Conservation (phyloP, 371 early-diverging fungal genomes). For the Mortierella sp. region DNA sequence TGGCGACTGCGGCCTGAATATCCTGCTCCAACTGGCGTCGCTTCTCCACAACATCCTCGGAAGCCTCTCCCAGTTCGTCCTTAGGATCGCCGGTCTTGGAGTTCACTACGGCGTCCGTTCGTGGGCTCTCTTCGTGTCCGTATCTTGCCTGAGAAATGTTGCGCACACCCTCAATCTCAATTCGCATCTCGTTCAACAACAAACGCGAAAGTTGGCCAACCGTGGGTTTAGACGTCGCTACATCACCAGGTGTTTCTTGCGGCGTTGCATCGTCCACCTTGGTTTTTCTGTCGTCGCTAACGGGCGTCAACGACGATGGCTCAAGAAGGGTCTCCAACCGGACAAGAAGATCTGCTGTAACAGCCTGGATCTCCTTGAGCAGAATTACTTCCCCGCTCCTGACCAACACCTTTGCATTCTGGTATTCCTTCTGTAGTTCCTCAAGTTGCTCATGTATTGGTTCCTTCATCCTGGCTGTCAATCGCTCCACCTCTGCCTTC, state of each 20-base stretch:
- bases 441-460: constrained; percentile 16
- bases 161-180: constrained; percentile 25
- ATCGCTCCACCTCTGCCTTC: constrained; percentile 15
- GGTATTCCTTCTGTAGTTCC: constrained; percentile 21
- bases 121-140: constrained; percentile 34
- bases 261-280: background rate
- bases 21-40: constrained; percentile 22
- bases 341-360: constrained; percentile 7
- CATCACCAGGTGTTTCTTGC: background rate
- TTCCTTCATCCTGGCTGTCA: constrained; percentile 1
- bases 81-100: background rate
- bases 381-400: constrained; percentile 20
- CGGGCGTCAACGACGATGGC: no score
- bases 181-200: constrained; percentile 16
- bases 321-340: constrained; percentile 7
- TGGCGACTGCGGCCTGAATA: constrained; percentile 46
- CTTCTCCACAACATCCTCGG: constrained; percentile 6
- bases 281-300: background rate
- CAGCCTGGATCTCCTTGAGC: constrained; percentile 25
- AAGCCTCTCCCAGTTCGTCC: no score
- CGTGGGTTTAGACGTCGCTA: background rate
- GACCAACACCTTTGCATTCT: constrained; percentile 3
- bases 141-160: constrained; percentile 25
- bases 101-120: background rate
- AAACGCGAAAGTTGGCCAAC: constrained; percentile 11